Evolutionary conservation across 164 flowering plant species (phyloP), one percentile per base, ranked within the genome.

Genomic region (Echeveria elegans): DNA sequence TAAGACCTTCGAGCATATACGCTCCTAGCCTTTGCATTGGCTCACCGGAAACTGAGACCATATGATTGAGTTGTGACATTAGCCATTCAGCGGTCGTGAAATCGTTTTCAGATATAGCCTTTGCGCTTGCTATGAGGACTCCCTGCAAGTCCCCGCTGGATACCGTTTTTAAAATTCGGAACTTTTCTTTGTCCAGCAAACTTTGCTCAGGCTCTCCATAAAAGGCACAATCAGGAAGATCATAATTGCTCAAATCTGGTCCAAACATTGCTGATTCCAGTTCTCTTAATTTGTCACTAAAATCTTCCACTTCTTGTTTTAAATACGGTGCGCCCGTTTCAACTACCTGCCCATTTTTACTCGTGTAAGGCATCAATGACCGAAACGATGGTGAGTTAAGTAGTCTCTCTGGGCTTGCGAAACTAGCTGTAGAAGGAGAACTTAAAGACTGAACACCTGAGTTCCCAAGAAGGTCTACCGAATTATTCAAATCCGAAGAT

Each of bases 41-140:
- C 29, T 86, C 86, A 19, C 92, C 96, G 16, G 83, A 85, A 28
- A 89, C 92, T 24, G 96, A 89, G 10, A 89, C 96, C 88, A 87
- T 81, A 66, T 75, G 79, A 30, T 81, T 85, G 68, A 86, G 67
- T 66, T 80, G 86, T 24, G 78, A 67, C 69, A 87, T 80, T 73
- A 83, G 74, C 82, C 83, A 82, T 28, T 84, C 88, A 15, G 81
- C 73, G 1, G 71, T 72, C 15, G 63, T 23, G 5, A 1, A 41
- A 73, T 89, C 85, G 56, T 80, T 70, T 6, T 85, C 82, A 19
- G 84, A 77, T 30, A 89, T 61, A 8, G 92, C 88, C 64, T 72
- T 79, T 1, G 90, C 96, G 75, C 90, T 84, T 24, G 82, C 77
- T 31, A 82, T 69, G 29, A 89, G 86, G 48, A 69, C 64, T 63